Conservation (phyloP, 148 eudicot species). For the Cornus kousa region DNA sequence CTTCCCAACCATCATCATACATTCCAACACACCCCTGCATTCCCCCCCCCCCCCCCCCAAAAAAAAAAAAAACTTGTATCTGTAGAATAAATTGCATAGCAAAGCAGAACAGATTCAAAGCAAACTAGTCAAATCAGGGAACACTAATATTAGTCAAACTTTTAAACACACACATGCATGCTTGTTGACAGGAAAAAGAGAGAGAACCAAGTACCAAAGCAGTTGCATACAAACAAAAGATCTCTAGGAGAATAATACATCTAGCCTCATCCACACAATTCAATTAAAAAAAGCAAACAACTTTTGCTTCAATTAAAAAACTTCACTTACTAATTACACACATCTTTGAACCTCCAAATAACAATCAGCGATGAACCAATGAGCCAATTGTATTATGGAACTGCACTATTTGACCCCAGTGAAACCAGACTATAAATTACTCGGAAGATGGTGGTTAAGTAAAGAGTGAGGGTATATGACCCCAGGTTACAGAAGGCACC, state of each 20-base stretch:
- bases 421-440: neutral
- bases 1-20: neutral
- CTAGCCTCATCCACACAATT: neutral
- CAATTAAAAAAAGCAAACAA: neutral
- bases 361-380: neutral
- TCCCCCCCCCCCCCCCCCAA: neutral
- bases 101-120: neutral
- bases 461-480: too few relatives aligned
- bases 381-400: neutral
- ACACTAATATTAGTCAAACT: neutral
- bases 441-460: neutral
- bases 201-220: neutral
- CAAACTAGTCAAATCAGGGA: neutral
- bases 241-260: neutral
- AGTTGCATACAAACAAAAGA: neutral
- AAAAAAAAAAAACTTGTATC: neutral
- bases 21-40: too few relatives aligned
- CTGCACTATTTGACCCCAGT: neutral
- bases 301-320: neutral
- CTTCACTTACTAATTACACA: too few relatives aligned
- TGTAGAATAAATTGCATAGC: neutral
- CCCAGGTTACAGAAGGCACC: too few relatives aligned
- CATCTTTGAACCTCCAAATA: too few relatives aligned
- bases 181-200: neutral
- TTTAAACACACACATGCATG: neutral